Evolutionary conservation across 306 rosid genomes (phyloP), one percentile per base, ranked within the genome.

Genomic region (Dryas octopetala): DNA sequence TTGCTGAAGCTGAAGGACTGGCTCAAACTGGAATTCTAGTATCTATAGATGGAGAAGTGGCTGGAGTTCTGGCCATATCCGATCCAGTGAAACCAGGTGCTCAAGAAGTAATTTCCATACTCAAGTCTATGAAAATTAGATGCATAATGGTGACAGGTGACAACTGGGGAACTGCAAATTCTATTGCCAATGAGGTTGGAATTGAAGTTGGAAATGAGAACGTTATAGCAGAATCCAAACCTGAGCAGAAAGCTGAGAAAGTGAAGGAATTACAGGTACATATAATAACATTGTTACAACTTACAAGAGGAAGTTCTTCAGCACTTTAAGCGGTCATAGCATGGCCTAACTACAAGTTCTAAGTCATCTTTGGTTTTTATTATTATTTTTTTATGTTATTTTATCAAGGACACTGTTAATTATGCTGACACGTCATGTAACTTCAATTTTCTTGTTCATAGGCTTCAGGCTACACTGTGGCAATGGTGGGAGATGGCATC

Each of bases 401-500:
- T 58, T 2, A 11, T 58, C 62, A 17, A 17, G 12, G 9, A 7
- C 40, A 58, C 41, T 9, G 26, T 48, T 57, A 28, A 15, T 14
- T 50, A 4, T 4, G 13, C 46, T 69, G 16, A 19, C 48, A 38
- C 2, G 13, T 49, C 44, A 16, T 26, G 54, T 23, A 10, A 40
- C 58, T 53, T 43, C 40, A 11, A 54, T 2, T n/a, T 52, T 6
- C 66, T 62, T 57, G 40, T 70, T 48, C 65, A 62, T 74, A 87
- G 91, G 73, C 40, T 73, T 57, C 46, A 46, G 92, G 96, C 1
- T 59, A 84, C 83, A 84, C 54, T 0, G 92, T 88, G 65, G 96
- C 90, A 60, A 90, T 88, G 96, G 92, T 90, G 17, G 96, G 96
- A 79, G 96, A 90, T 55, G 96, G 96, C 5, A 88, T 90, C 51